Percentiles rank a stretch among this genome's conserved stretches.
phyloP scores from a whole-genome alignment of 73 alveolate genomes.

The Paramecium bursaria region DNA sequence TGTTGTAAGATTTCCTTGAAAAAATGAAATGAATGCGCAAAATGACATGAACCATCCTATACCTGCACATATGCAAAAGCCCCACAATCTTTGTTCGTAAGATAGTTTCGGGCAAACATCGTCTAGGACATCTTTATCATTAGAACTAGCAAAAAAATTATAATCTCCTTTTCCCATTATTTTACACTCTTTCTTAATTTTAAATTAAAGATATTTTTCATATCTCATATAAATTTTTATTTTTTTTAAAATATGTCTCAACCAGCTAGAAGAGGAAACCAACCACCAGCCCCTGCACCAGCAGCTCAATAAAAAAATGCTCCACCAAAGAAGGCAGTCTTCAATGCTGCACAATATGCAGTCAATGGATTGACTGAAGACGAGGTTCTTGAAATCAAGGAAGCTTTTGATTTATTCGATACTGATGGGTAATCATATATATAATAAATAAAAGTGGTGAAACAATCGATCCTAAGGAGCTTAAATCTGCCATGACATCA shows the following conservation, averaged over 20 bases:
- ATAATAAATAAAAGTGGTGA: conserved; percentile 66
- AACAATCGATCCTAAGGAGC: conserved; percentile 92
- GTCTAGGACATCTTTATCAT: conserved; percentile 39
- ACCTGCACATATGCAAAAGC: conserved; percentile 34
- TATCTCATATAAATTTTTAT: no score
- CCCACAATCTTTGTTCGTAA: conserved; percentile 32
- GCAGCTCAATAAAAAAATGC: background rate
- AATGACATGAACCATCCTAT: conserved; percentile 53
- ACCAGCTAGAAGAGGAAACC: no score
- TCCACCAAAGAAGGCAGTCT: background rate
- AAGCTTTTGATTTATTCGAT: conserved; percentile 91
- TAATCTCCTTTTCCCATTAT: conserved; percentile 47
- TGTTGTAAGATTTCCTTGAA: conserved; percentile 9
- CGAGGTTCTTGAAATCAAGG: conserved; percentile 92
- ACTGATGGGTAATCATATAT: conserved; percentile 74
- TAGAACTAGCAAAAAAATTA: conserved; percentile 33
- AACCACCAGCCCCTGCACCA: no score
- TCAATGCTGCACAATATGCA: conserved; percentile 67
- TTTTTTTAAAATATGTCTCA: background rate
- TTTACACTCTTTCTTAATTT: no score
- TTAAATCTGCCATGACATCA: conserved; percentile 92
- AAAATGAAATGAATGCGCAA: conserved; percentile 49
- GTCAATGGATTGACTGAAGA: conserved; percentile 93
- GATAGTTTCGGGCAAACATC: conserved; percentile 32
- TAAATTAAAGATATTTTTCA: background rate